A percentile compares a stretch with the other conserved stretches of the same genome.
Evolutionary conservation across 2,329 filamentous ascomycete genomes (phyloP).

Genomic region (Nigrospora osmanthi): DNA sequence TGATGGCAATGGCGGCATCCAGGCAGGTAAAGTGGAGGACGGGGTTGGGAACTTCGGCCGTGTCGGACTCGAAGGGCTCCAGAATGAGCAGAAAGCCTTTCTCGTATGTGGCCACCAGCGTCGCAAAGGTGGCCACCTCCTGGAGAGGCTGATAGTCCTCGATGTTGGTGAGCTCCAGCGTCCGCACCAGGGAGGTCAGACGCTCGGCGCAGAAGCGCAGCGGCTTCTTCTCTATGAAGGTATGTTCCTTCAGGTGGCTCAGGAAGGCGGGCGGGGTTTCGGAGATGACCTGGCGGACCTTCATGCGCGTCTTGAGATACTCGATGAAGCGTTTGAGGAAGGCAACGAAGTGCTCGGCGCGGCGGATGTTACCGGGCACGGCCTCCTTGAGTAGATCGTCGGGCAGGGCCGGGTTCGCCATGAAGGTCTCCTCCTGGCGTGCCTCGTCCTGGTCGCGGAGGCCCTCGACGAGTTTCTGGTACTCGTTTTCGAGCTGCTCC

Average conservation of each 20-base stretch:
- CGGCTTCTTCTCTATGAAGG: slow-evolving; percentile 96
- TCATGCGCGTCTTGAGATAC: slow-evolving; percentile 97
- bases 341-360: slow-evolving; percentile 91
- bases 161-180: slow-evolving; percentile 91
- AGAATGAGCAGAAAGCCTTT: slow-evolving; percentile 92
- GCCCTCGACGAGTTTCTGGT: slow-evolving; percentile 89
- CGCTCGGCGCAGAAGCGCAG: slow-evolving; percentile 91
- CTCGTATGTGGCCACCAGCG: slow-evolving; percentile 91
- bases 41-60: slow-evolving; percentile 90
- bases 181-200: slow-evolving; percentile 87
- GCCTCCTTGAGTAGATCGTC: slow-evolving; percentile 94
- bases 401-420: slow-evolving; percentile 91
- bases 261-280: slow-evolving; percentile 94
- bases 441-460: slow-evolving; percentile 82
- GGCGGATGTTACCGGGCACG: slow-evolving; percentile 89
- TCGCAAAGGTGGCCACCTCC: slow-evolving; percentile 96
- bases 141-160: slow-evolving; percentile 96
- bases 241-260: slow-evolving; percentile 86
- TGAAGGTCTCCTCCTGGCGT: slow-evolving; percentile 89
- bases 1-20: slow-evolving; percentile 95
- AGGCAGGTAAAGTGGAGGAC: slow-evolving; percentile 96
- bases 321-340: slow-evolving; percentile 97
- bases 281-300: slow-evolving; percentile 93
- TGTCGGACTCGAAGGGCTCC: slow-evolving; percentile 95
- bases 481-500: slow-evolving; percentile 89